A percentile compares a stretch with the other conserved stretches of the same genome.
These are phyloP conservation scores for Pseudopithomyces chartarum DNA, from an alignment of 2,329 filamentous ascomycete species.

Conservation along the genomic window DNA sequence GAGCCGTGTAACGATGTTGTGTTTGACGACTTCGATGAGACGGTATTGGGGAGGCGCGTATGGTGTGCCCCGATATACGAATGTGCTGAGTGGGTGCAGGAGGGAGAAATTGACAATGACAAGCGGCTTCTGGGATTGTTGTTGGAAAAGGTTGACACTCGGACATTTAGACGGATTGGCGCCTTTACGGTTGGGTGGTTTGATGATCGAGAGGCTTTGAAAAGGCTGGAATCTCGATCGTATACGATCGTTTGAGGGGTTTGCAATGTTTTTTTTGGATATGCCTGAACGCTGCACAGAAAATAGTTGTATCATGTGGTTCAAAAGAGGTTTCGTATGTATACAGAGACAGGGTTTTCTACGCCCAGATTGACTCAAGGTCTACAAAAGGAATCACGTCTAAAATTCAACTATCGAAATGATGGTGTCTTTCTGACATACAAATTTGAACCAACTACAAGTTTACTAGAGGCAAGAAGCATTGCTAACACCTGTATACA, in stretches of 20 bases:
- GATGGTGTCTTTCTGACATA: no score
- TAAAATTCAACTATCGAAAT: no score
- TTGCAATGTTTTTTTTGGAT: no score
- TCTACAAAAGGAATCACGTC: no score
- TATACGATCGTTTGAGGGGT: neutral
- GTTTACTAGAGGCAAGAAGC: no score
- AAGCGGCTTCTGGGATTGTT: neutral
- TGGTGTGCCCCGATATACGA: slow-evolving; percentile 7
- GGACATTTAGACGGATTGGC: neutral
- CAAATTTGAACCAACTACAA: no score
- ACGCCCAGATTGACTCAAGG: no score
- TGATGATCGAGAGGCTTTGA: neutral
- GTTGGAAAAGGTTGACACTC: neutral
- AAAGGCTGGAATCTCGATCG: neutral
- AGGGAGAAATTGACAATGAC: neutral
- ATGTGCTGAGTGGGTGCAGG: slow-evolving; percentile 1
- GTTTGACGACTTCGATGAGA: slow-evolving; percentile 2
- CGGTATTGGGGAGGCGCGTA: neutral
- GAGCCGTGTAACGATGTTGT: slow-evolving; percentile 6
- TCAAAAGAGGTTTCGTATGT: no score
- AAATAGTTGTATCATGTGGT: no score
- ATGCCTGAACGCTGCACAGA: no score
- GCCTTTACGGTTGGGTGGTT: neutral
- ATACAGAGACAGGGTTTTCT: no score
- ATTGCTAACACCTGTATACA: no score